Base-by-base conservation (phyloP, 2,329 filamentous ascomycete genomes). In the Penicillium freii region DNA sequence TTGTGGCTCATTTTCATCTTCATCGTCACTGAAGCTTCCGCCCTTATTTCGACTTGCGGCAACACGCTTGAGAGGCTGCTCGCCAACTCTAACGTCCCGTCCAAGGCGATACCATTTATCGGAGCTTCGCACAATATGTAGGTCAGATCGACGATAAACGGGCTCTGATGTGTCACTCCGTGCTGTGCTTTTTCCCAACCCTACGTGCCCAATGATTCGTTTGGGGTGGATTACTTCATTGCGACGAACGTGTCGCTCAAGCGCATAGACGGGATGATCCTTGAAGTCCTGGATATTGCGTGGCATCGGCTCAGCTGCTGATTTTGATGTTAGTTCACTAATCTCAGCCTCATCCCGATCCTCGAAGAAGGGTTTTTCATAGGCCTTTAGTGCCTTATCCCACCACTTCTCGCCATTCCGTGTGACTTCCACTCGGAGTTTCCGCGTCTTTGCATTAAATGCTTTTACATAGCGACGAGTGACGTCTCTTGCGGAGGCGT, bases 81-180 rank as follows among this genome's bases (percentile, higher is more conserved):
- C 90, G 15, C 88, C 86, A 0, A 84, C 76, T 63, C 86, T 90
- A 8, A 99, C 85, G 62, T 92, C 87, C 27, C 91, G 83, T 0
- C 94, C 94, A 58, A 93, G 76, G 2, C 92, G 86, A 73, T 94
- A 97, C 95, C 94, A 99, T 62, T 89, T 91, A 64, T 96, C 91
- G 3, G 86, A 87, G 60, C 87, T 95, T 60, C 87, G 84, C 1
- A 91, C 91, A 5, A 86, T 69, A 51, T 90, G 86, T 0, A 99
- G 91, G 70, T 97, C 91, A 47, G 81, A 82, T 4, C 94, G 84
- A 25, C 92, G 86, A 71, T 91, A 99, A 0, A 99, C 87, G 51
- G 85, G 84, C 71, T 96, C 92, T 60, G 93, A 77, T 0, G 78
- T 68, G 43, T 80, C 77, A 68, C 61, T 83, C 75, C 77, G 73